Evolutionary conservation across 106 monocot genomes (phyloP).

Genomic region (Dioscorea dumetorum): DNA sequence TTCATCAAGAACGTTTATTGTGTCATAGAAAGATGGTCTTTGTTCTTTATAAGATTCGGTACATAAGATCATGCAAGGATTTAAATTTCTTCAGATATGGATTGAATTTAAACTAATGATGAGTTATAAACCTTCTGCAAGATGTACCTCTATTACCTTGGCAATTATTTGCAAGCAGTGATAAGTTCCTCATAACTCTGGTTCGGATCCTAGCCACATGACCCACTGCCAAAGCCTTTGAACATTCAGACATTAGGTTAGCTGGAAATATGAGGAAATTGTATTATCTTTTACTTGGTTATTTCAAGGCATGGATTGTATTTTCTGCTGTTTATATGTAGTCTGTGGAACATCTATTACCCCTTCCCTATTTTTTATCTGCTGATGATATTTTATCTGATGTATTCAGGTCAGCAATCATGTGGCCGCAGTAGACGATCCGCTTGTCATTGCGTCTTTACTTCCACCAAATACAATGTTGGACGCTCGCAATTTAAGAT

Average conservation of each 20-base stretch:
- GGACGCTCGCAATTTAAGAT: conserved; percentile 74
- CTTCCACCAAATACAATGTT: conserved; percentile 73
- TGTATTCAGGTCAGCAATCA: conserved; percentile 76
- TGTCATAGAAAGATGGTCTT: no score
- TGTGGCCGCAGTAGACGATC: conserved; percentile 89
- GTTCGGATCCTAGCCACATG: no score
- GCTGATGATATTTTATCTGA: not conserved
- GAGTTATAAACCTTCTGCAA: no score
- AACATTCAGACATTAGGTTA: not conserved
- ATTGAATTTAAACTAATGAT: no score
- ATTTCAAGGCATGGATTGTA: not conserved
- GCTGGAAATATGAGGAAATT: not conserved
- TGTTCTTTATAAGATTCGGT: no score
- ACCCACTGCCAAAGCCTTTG: no score
- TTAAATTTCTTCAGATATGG: no score
- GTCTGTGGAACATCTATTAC: not conserved
- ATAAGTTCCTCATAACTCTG: no score
- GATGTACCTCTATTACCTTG: no score
- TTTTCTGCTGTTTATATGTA: not conserved
- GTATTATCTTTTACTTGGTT: not conserved
- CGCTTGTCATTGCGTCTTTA: conserved; percentile 82
- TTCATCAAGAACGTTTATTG: no score
- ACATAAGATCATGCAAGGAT: no score
- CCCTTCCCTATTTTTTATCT: not conserved
- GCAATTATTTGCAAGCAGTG: no score